These are phyloP conservation scores for Ogataea ramenticola DNA, from an alignment of 805 yeast genomes.

Conservation along the genomic window DNA sequence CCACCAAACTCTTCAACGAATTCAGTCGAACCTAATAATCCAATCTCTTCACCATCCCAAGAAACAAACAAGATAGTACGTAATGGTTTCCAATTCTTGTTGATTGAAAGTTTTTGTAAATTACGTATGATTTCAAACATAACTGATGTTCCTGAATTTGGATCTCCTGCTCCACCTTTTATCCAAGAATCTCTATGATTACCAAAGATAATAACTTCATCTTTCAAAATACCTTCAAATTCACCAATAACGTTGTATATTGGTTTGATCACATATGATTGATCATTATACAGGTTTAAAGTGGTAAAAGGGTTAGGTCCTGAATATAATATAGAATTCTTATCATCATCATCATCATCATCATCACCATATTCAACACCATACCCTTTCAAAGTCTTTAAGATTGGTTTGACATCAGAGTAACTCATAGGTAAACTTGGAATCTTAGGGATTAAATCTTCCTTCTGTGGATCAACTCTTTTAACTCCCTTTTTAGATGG, in stretches of 20 bases:
- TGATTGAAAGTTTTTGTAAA: constrained; percentile 41
- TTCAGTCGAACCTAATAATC: constrained; percentile 70
- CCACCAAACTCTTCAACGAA: constrained; percentile 57
- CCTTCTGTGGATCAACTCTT: constrained; percentile 41
- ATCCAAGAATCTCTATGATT: constrained; percentile 82
- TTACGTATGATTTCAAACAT: constrained; percentile 58
- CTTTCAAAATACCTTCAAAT: constrained; percentile 44
- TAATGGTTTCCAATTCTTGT: constrained; percentile 76
- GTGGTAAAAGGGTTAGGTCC: constrained; percentile 31
- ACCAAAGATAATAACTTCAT: constrained; percentile 58
- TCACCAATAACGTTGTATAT: constrained; percentile 58
- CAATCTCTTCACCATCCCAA: constrained; percentile 81
- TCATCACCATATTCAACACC: constrained; percentile 34
- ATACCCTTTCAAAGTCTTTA: constrained; percentile 48
- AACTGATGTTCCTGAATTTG: constrained; percentile 66
- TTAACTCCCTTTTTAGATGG: constrained; percentile 50
- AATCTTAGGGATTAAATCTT: constrained; percentile 52
- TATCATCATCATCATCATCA: constrained; percentile 22
- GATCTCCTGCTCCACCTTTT: constrained; percentile 73
- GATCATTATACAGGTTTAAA: constrained; percentile 52
- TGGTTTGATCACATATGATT: constrained; percentile 54
- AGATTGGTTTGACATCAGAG: constrained; percentile 55
- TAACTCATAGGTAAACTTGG: constrained; percentile 68
- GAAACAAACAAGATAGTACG: constrained; percentile 64
- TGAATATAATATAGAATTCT: constrained; percentile 21